Evolutionary conservation across 257 asterid genomes (phyloP), one percentile per base, ranked within the genome.

Genomic region (Buddleja alternifolia): DNA sequence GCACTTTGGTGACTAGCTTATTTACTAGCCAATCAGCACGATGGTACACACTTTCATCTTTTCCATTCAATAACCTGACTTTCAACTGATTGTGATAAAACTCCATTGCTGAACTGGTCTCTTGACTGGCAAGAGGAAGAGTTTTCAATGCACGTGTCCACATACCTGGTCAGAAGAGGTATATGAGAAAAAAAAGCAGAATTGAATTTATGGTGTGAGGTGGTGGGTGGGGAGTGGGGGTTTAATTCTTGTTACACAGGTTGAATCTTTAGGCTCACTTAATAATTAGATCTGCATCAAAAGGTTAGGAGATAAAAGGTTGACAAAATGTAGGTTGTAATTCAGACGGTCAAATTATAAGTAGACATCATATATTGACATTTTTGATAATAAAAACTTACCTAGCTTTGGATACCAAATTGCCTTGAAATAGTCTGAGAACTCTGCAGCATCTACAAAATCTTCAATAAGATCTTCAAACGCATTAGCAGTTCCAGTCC

Each of bases 11-110:
- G 59, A 81, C 84, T 41, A 93, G 83, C 86, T 90, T 93, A 77
- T 88, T 84, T 17, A 84, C 95, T 24, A 93, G 80, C 99, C 97
- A 93, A 73, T 90, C 96, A 72, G 85, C 83, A 67, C 97, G 95
- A 51, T 87, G 77, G 70, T 83, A 90, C 57, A 75, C 93, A 41
- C 77, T 66, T 50, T 65, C 63, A 61, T 87, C 96, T 60, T 77
- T 84, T 72, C 87, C 96, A 58, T 90, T 88, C 72, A 87, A 78
- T 69, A 90, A 65, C 80, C 99, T 87, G 39, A 83, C 76, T 77
- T 82, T 90, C 86, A 93, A 63, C 70, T 90, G 96, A 80, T 74
- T 80, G 81, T 90, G 99, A 73, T 93, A 88, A 23, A 89, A 87
- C 82, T 90, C 97, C 93, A 90, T 75, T 17, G 95, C 90, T 6